These are phyloP conservation scores for Neofusicoccum sp. DNA, from an alignment of 2,329 filamentous ascomycete genomes.

Conservation along the genomic window DNA sequence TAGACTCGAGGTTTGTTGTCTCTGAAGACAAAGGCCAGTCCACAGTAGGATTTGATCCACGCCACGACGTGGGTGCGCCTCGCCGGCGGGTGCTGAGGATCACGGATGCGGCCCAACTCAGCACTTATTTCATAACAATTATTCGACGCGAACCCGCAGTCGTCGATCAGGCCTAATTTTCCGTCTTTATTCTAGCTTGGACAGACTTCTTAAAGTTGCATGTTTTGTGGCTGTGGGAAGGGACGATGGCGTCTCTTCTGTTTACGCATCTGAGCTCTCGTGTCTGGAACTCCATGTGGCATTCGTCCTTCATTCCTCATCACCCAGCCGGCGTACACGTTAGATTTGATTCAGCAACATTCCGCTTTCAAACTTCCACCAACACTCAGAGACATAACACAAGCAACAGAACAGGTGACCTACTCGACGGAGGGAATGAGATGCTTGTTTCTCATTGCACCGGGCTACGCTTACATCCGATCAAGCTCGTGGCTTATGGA, in stretches of 20 bases:
- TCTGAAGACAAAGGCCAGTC: background rate
- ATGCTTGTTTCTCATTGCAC: background rate
- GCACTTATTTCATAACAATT: background rate
- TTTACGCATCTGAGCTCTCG: background rate
- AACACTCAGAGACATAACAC: background rate
- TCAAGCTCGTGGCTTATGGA: background rate
- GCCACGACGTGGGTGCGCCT: background rate
- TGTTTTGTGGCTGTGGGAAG: too few species aligned
- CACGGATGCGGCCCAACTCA: background rate
- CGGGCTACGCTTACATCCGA: background rate
- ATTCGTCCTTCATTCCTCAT: background rate
- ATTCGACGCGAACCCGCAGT: background rate
- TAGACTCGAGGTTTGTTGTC: background rate
- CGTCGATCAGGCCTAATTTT: background rate
- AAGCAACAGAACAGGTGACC: background rate
- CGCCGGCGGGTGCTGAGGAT: background rate
- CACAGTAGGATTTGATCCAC: background rate
- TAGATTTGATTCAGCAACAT: background rate
- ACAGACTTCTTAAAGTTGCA: background rate
- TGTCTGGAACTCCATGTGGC: conserved; percentile 2
- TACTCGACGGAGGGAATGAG: background rate
- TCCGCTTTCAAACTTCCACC: background rate
- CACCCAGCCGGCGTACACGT: background rate
- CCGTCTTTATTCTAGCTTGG: background rate
- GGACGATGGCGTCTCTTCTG: background rate